Evolutionary conservation across 371 early-diverging fungal genomes (phyloP), one percentile per base, ranked within the genome.

Genomic region (Syncephalastrum sp.): DNA sequence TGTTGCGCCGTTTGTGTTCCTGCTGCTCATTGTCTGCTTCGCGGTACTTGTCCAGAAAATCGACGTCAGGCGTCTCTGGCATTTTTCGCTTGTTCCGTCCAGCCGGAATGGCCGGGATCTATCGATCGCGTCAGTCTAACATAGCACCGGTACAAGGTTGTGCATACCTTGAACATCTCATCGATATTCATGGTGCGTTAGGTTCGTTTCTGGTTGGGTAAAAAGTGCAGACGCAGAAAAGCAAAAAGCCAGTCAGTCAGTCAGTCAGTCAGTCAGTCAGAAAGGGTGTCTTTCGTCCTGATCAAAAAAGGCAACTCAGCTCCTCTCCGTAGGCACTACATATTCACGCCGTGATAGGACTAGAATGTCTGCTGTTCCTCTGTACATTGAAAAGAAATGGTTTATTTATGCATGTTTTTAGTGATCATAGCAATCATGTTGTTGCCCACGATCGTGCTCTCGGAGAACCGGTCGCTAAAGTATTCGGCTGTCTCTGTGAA

Each of bases 401-500:
- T 21, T 50, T 16, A 23, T 48, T 60, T 60, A 24, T 47, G 15
- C 56, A 72, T 75, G 49, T 84, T 81, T 21, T 73, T 75, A 7
- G 81, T 73, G 41, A 87, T 82, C 79, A 79, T 80, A 17, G 76
- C 70, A 59, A 91, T 82, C 77, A 91, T 91, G 57, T 79, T 74
- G 27, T 89, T 87, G 61, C 89, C 87, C 25, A 91, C 61, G 13
- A 79, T 77, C 5, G 81, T 86, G 29, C 85, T 93, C 42, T 91
- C 88, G 4, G 80, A 82, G 59, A 91, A 75, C 54, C 90, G 79
- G 44, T 89, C 88, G 46, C 78, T 65, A 67, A 97, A 96, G 68
- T 92, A 98, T 53, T 63, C 69, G 2, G 90, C 82, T 3, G 92
- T 92, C 42, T 79, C 82, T 59, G 91, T 87, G 68, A 97, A 98